Percentiles rank a stretch among this genome's conserved stretches.
These are phyloP conservation scores for Castanopsis chinensis DNA, from an alignment of 306 rosid species.

Conservation along the genomic window DNA sequence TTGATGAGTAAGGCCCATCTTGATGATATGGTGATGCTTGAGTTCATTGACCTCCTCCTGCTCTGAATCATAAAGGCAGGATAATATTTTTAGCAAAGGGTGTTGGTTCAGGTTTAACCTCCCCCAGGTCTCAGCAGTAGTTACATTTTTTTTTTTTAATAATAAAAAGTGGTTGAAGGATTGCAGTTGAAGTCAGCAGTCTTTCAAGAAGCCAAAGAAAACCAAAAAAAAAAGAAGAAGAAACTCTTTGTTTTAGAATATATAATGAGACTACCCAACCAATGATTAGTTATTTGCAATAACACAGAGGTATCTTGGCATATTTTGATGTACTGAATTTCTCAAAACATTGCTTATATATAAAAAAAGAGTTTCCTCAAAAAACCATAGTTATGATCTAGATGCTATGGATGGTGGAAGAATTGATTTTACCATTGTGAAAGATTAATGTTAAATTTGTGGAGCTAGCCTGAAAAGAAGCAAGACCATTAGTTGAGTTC, in stretches of 20 bases:
- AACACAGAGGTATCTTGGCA: background rate
- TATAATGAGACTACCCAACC: background rate
- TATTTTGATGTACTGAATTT: background rate
- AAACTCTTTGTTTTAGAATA: background rate
- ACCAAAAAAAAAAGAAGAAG: background rate
- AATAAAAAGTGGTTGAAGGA: background rate
- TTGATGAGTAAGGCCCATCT: background rate
- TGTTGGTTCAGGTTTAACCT: background rate
- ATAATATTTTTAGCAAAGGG: background rate
- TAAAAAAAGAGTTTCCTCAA: background rate
- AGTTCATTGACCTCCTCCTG: background rate
- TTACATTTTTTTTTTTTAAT: background rate
- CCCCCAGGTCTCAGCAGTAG: background rate
- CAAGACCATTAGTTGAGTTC: background rate
- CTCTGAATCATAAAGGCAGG: background rate
- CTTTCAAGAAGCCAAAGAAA: background rate
- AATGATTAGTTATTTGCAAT: background rate
- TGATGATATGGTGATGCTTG: background rate
- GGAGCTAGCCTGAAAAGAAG: background rate
- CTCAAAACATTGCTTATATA: background rate
- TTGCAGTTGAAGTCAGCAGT: background rate
- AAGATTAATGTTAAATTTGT: background rate
- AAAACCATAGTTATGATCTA: background rate
- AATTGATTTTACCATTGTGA: background rate
- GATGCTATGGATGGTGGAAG: background rate